Base-by-base conservation (phyloP, 164 flowering plant genomes). In the Dillenia turbinata region DNA sequence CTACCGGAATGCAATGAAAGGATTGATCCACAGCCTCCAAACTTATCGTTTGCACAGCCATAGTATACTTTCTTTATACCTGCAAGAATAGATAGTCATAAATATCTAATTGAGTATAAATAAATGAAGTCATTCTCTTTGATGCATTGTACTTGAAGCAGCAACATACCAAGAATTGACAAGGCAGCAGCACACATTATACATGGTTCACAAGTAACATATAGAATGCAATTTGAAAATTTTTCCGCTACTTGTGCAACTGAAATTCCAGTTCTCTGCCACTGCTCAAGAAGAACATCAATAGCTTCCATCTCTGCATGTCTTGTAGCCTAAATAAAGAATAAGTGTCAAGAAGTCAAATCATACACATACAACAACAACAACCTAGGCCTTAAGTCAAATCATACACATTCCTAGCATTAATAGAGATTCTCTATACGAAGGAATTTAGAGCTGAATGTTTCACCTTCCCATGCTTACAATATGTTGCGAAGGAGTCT, bases 201-300 rank as follows among this genome's bases (percentile, higher is more conserved):
- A 69, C 98, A 94, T 12, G 98, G 98, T 79, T 94, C 98, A 78
- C 98, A 94, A 9, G 98, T 94, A 47, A 94, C 98, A 79, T 89
- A 94, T 44, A 94, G 87, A 62, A 49, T 68, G 66, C 95, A 86
- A 51, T 69, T 79, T 22, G 95, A 86, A 61, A 91, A 78, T 24
- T 63, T 83, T 49, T 71, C 69, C 14, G 85, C 84, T 62, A 85
- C 80, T 69, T 94, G 84, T 5, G 72, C 52, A 45, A 62, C 63
- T 43, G 95, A 83, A 17, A 87, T 72, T 59, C 86, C 89, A 68
- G 51, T 56, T 59, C 69, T 76, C 59, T 79, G 81, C 97, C 96
- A 91, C 63, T 70, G 75, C 54, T 82, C 79, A 51, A 94, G 87
- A 66, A 94, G 77, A 62, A 66, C 33, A 71, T 91, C 97, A 52